Base-by-base conservation (phyloP, 306 rosid species). In the Glycyrrhiza uralensis region DNA sequence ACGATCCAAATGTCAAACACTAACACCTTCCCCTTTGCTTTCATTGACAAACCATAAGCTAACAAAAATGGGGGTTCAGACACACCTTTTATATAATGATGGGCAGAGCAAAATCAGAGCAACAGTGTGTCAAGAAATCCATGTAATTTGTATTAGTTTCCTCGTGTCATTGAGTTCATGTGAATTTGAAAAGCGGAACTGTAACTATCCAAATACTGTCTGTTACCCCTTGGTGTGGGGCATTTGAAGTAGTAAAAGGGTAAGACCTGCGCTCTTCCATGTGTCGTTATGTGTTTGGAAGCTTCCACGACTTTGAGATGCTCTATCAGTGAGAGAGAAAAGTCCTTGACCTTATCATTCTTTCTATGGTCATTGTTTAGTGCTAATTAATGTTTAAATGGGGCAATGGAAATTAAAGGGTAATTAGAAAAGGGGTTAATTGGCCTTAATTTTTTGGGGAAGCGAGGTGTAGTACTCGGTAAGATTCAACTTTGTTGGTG, bases 271-370 rank as follows among this genome's bases (percentile, higher is more conserved):
- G 47, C 81, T 76, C 78, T 82, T 80, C 81, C 76, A 26, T 78
- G 33, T 87, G 98, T 85, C 83, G 14, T 81, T 55, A 36, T 76
- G 38, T 66, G 18, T 24, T 87, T 93, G 98, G 96, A 93, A 86
- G 65, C 79, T 87, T 90, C 86, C 75, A 79, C 52, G 71, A 82
- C 80, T 65, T 79, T 72, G 63, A 75, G 90, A 92, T 92, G 26
- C 90, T 84, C 74, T 66, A 10, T 17, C 9, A 41, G 28, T 51
- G 28, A 66, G 58, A 60, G 66, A 66, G 56, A 39, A n/a, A 8
- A 18, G n/a, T 4, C 46, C 45, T 47, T 55, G 52, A 77, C 82
- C 72, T 65, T 42, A 11, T 63, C 60, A 15, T 62, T n/a, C 3
- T 28, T 74, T 49, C 65, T 61, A 13, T 10, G 7, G 24, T 24